Percentiles rank a stretch among this genome's conserved stretches.
Evolutionary conservation across 108 stramenopile species (phyloP).

Genomic region (Skeletonema costatum): DNA sequence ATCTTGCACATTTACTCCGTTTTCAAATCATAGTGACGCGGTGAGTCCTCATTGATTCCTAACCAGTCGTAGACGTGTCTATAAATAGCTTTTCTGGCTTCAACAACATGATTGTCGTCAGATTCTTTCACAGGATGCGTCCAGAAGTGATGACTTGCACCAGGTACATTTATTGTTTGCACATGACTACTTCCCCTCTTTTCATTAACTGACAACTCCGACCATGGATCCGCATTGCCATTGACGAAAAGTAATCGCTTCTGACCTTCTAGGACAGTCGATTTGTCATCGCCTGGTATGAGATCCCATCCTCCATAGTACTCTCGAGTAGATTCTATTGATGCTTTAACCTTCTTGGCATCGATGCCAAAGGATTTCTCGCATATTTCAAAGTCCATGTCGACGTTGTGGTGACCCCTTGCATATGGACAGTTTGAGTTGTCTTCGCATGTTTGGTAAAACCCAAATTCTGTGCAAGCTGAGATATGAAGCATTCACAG

Average conservation of each 20-base stretch:
- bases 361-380: slow-evolving; percentile 64
- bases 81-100: slow-evolving; percentile 64
- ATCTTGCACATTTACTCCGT: not conserved
- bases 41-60: not conserved
- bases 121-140: slow-evolving; percentile 67
- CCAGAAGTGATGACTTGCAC: slow-evolving; percentile 90
- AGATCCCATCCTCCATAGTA: slow-evolving; percentile 86
- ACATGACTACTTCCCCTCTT: slow-evolving; percentile 28
- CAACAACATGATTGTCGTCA: slow-evolving; percentile 53
- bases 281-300: slow-evolving; percentile 19
- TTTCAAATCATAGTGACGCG: not conserved
- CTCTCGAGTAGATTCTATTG: slow-evolving; percentile 62
- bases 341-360: slow-evolving; percentile 50
- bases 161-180: slow-evolving; percentile 51
- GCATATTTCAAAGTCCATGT: slow-evolving; percentile 80
- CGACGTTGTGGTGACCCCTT: slow-evolving; percentile 69
- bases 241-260: slow-evolving; percentile 83
- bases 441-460: slow-evolving; percentile 89
- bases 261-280: not conserved
- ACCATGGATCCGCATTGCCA: slow-evolving; percentile 96
- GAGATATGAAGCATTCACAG: slow-evolving; percentile 38
- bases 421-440: slow-evolving; percentile 84
- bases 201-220: slow-evolving; percentile 60
- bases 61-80: slow-evolving; percentile 61
- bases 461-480: slow-evolving; percentile 96